These are phyloP conservation scores for Trematosphaeria pertusa DNA, from an alignment of 2,329 filamentous ascomycete genomes.

Conservation along the genomic window DNA sequence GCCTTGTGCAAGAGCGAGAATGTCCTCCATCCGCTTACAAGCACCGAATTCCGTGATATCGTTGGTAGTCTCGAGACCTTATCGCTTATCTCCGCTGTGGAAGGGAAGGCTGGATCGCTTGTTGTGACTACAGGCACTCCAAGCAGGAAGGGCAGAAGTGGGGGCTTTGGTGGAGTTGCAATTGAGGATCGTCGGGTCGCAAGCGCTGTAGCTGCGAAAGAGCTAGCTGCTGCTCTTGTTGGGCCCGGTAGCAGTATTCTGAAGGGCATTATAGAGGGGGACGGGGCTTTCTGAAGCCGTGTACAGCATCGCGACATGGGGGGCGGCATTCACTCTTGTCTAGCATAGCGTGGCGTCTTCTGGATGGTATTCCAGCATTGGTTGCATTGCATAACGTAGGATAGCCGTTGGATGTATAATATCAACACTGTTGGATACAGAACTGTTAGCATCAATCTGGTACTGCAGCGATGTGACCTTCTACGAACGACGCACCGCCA, in stretches of 20 bases:
- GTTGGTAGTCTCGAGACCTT: slow-evolving; percentile 87
- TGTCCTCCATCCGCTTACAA: slow-evolving; percentile 86
- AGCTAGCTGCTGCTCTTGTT: slow-evolving; percentile 73
- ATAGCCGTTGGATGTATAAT: background rate
- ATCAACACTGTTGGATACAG: background rate
- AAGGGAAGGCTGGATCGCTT: slow-evolving; percentile 75
- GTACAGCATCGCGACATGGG: too few relatives aligned
- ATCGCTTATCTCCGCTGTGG: slow-evolving; percentile 74
- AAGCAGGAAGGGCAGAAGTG: slow-evolving; percentile 67
- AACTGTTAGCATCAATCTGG: background rate
- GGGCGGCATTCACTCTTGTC: too few relatives aligned
- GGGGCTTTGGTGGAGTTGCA: slow-evolving; percentile 53
- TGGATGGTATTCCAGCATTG: background rate
- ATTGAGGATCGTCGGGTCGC: slow-evolving; percentile 79
- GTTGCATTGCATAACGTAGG: slow-evolving; percentile 1
- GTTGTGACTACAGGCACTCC: slow-evolving; percentile 68
- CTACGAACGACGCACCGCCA: background rate
- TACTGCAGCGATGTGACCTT: background rate
- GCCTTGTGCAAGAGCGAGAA: slow-evolving; percentile 84
- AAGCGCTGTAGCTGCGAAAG: slow-evolving; percentile 80
- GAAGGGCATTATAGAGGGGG: slow-evolving; percentile 39
- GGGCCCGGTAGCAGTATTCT: slow-evolving; percentile 55
- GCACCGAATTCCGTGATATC: slow-evolving; percentile 93
- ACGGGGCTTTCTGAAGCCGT: slow-evolving; percentile 10
- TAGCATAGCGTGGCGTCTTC: slow-evolving; percentile 11